Percentiles rank a stretch among this genome's conserved stretches.
phyloP scores from a whole-genome alignment of 2,329 filamentous ascomycete genomes.

The Cytospora chrysosperma region DNA sequence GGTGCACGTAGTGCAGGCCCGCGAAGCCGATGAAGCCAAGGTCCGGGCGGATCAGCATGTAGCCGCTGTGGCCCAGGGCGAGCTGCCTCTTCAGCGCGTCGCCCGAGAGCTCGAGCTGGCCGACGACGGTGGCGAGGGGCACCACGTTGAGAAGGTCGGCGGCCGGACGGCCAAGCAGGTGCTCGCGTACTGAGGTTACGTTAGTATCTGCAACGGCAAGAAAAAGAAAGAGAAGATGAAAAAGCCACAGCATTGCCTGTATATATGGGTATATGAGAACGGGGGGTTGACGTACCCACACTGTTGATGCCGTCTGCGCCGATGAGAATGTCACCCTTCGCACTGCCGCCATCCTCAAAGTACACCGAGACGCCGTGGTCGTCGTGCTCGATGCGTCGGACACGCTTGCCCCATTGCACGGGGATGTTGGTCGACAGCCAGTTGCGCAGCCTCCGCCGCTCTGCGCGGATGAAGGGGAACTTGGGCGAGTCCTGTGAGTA shows the following conservation, averaged over 20 bases:
- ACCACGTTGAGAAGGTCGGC: conserved; percentile 30
- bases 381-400: conserved; percentile 35
- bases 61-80: conserved; percentile 34
- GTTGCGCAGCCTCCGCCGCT: conserved; percentile 31
- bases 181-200: conserved; percentile 33
- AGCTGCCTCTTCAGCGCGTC: conserved; percentile 34
- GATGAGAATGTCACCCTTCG: conserved; percentile 44
- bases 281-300: conserved; percentile 22
- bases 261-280: no score
- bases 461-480: conserved; percentile 33
- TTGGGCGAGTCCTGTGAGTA: conserved; percentile 31
- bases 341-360: conserved; percentile 44
- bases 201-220: no score
- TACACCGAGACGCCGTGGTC: conserved; percentile 37
- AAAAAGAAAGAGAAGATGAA: no score
- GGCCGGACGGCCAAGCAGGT: conserved; percentile 29
- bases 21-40: conserved; percentile 26
- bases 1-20: conserved; percentile 29
- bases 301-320: conserved; percentile 47
- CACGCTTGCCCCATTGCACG: conserved; percentile 41
- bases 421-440: conserved; percentile 31
- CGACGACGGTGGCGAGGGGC: conserved; percentile 31
- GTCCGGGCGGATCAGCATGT: conserved; percentile 25
- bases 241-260: no score
- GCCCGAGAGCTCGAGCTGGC: conserved; percentile 30